These are phyloP conservation scores for Microsporum canis DNA, from an alignment of 2,329 filamentous ascomycete genomes.

Conservation along the genomic window DNA sequence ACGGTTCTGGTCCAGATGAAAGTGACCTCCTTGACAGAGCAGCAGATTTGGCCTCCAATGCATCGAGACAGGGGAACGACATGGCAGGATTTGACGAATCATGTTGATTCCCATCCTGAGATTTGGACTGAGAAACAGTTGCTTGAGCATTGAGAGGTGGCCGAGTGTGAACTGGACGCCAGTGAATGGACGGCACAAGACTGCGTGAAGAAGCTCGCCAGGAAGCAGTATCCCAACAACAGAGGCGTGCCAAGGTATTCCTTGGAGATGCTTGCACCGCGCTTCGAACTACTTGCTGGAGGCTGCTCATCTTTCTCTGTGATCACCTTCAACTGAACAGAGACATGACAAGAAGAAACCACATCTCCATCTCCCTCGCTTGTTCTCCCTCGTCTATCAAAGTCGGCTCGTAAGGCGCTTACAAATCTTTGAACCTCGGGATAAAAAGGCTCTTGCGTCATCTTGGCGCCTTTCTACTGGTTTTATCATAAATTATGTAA, in stretches of 20 bases:
- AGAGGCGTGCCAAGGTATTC: not conserved
- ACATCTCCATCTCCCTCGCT: not conserved
- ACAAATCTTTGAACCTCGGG: not conserved
- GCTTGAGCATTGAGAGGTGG: not conserved
- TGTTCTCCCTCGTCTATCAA: not conserved
- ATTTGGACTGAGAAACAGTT: not conserved
- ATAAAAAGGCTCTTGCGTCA: not conserved
- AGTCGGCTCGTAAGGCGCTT: not conserved
- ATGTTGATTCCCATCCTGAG: not conserved
- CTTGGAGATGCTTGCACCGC: not conserved
- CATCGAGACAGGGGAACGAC: conserved; percentile 82
- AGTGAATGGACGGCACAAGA: not conserved
- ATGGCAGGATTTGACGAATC: conserved; percentile 65
- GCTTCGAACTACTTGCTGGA: not conserved
- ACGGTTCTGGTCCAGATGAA: conserved; percentile 75
- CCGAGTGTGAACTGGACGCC: not conserved
- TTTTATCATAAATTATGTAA: not conserved
- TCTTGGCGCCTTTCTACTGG: not conserved
- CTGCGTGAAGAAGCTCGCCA: not conserved
- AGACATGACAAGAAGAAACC: not conserved
- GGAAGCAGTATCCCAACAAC: not conserved
- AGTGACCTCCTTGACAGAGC: conserved; percentile 57
- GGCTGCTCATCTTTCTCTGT: not conserved
- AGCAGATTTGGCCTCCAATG: conserved; percentile 65
- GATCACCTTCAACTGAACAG: not conserved